Conservation (phyloP, 495 filamentous ascomycete species). For the Aspergillus sclerotioniger region DNA sequence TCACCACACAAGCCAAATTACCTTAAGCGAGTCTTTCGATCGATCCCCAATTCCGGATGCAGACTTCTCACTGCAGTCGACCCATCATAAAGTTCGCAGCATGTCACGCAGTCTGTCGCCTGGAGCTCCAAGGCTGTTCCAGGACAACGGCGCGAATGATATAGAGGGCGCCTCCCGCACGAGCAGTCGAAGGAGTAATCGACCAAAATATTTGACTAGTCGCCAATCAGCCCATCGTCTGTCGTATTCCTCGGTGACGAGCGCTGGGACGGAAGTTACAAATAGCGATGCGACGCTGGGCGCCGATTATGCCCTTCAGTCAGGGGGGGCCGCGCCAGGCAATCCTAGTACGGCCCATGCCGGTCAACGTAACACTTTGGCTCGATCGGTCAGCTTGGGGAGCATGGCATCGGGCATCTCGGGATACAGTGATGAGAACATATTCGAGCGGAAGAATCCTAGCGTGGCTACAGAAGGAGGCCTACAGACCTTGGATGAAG, state of each 20-base stretch:
- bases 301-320: slow-evolving; percentile 83
- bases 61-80: slow-evolving; percentile 32
- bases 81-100: slow-evolving; percentile 28
- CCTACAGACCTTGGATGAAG: slow-evolving; percentile 62
- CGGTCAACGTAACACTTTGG: slow-evolving; percentile 53
- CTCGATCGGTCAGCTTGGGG: slow-evolving; percentile 82
- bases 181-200: slow-evolving; percentile 42
- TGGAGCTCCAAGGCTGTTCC: slow-evolving; percentile 35
- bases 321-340: slow-evolving; percentile 73
- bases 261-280: slow-evolving; percentile 55
- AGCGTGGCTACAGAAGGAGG: slow-evolving; percentile 47
- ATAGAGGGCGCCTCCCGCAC: slow-evolving; percentile 23
- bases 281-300: slow-evolving; percentile 71
- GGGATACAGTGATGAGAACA: slow-evolving; percentile 62
- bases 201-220: slow-evolving; percentile 71
- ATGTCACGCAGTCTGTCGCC: slow-evolving; percentile 34
- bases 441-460: slow-evolving; percentile 37
- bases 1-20: slow-evolving; percentile 21
- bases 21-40: slow-evolving; percentile 29
- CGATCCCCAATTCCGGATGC: slow-evolving; percentile 22
- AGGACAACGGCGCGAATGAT: slow-evolving; percentile 30
- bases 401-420: slow-evolving; percentile 94
- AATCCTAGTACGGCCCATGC: slow-evolving; percentile 45
- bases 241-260: slow-evolving; percentile 71
- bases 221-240: slow-evolving; percentile 76